These are phyloP conservation scores for Cucurbita maxima DNA, from an alignment of 306 rosid genomes.

Conservation along the genomic window DNA sequence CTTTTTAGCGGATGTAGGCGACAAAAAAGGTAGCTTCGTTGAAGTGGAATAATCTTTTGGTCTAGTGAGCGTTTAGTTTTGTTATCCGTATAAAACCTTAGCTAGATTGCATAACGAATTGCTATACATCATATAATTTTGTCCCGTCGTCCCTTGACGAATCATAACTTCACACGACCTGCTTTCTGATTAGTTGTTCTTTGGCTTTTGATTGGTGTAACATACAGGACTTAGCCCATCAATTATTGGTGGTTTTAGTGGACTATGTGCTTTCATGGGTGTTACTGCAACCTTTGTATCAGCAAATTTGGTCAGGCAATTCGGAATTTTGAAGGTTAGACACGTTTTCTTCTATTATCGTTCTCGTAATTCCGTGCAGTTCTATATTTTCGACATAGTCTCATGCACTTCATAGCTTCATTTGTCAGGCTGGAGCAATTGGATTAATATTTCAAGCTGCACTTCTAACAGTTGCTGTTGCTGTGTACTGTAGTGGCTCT, in stretches of 20 bases:
- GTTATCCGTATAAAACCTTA: background rate
- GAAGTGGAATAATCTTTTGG: no score
- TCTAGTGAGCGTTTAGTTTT: background rate
- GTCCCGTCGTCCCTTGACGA: background rate
- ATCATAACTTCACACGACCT: background rate
- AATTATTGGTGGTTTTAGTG: slow-evolving; percentile 78
- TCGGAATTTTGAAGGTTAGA: slow-evolving; percentile 78
- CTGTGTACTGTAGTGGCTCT: slow-evolving; percentile 68
- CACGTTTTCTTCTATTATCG: slow-evolving; percentile 6
- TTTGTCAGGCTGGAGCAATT: slow-evolving; percentile 77
- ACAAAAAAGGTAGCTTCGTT: no score
- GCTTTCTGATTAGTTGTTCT: background rate
- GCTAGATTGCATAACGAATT: background rate
- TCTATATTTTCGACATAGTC: slow-evolving; percentile 1
- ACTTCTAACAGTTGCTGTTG: slow-evolving; percentile 76
- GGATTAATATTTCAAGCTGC: slow-evolving; percentile 89
- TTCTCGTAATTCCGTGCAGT: slow-evolving; percentile 1
- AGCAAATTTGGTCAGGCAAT: slow-evolving; percentile 52
- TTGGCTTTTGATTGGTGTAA: background rate
- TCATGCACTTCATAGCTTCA: slow-evolving; percentile 10
- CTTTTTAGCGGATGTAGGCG: no score
- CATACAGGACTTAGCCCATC: slow-evolving; percentile 72
- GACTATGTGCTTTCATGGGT: slow-evolving; percentile 88
- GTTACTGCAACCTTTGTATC: slow-evolving; percentile 93
- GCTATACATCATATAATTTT: background rate